Conservation (phyloP, 352 stramenopile species). For the Pythium biforme region DNA sequence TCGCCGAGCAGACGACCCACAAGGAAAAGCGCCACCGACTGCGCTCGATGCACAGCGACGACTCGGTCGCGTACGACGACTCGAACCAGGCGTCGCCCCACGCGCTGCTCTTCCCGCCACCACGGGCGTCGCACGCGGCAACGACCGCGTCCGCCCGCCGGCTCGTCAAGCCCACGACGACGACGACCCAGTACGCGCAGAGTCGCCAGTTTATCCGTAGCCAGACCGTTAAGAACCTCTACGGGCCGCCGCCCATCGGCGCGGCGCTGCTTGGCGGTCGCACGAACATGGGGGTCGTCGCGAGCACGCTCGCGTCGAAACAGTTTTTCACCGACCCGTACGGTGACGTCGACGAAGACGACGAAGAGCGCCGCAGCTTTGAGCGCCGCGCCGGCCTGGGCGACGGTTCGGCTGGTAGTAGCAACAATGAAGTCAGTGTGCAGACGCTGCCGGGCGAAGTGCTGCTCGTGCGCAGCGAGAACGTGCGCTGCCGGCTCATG, state of each 20-base stretch:
- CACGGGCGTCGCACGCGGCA: too few species aligned
- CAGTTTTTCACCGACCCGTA: conserved; percentile 23
- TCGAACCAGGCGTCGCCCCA: too few species aligned
- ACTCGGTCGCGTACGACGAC: conserved; percentile 20
- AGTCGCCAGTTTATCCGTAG: conserved; percentile 17
- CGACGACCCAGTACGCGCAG: conserved; percentile 1
- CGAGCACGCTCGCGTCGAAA: not conserved
- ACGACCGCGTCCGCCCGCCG: not conserved
- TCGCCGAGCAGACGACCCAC: conserved; percentile 9
- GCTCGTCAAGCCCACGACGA: not conserved
- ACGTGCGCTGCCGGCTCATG: conserved; percentile 58
- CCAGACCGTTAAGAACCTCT: conserved; percentile 17
- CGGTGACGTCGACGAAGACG: conserved; percentile 17
- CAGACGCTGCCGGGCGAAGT: conserved; percentile 68
- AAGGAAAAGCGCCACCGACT: conserved; percentile 9
- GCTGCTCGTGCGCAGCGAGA: conserved; percentile 58
- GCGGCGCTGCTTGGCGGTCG: not conserved
- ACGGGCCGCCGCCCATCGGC: not conserved
- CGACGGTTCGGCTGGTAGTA: not conserved
- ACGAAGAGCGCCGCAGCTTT: conserved; percentile 17
- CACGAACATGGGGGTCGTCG: not conserved
- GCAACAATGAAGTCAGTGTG: conserved; percentile 28
- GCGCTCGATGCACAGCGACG: conserved; percentile 16
- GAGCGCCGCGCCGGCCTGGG: conserved; percentile 6
- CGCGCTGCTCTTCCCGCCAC: not conserved